Base-by-base conservation (phyloP, 768 basidiomycete genomes). In the Mycena pura region DNA sequence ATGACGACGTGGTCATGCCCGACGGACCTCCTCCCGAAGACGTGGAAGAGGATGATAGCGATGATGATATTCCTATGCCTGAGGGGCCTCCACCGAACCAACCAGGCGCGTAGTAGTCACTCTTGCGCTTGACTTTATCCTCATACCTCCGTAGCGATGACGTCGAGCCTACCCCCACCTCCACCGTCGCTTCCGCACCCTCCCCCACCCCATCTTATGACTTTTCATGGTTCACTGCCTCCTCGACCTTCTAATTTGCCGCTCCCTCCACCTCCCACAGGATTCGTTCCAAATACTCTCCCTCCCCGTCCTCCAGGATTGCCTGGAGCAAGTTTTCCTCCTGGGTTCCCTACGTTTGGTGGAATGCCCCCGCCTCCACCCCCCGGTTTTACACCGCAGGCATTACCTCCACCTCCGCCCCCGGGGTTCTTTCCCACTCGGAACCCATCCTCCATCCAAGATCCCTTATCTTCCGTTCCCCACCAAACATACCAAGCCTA, bases 1-100 rank as follows among this genome's bases (percentile, higher is more conserved):
- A 86, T 28, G 86, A 91, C 44, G 90, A 88, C 68, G 82, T 90
- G 52, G 77, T 77, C 15, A 84, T 91, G 82, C 89, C 89, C 3
- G 78, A 80, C 38, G 89, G 87, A 1, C 84, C 84, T 51, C 89
- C 88, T 28, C 88, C 89, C 4, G 82, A 80, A 57, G 68, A 75
- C 27, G 80, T 82, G 39, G 73, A 77, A 32, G 81, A 73, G 7
- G 74, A 82, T 1, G 81, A 81, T 36, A 86, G 84, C 49, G 93
- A 93, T 58, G 93, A 95, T 64, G 94, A 94, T 61, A 95, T 96
- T 39, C 86, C 85, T 13, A 91, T 96, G 89, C 95, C 95, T 13
- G 90, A 89, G 51, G 94, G 89, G 2, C 91, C 89, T 36, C 91
- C 91, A 40, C 85, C 86, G 3, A 76, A 75, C 43, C 62, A 60